These are phyloP conservation scores for Vishniacozyma victoriae DNA, from an alignment of 768 basidiomycete genomes.

Conservation along the genomic window DNA sequence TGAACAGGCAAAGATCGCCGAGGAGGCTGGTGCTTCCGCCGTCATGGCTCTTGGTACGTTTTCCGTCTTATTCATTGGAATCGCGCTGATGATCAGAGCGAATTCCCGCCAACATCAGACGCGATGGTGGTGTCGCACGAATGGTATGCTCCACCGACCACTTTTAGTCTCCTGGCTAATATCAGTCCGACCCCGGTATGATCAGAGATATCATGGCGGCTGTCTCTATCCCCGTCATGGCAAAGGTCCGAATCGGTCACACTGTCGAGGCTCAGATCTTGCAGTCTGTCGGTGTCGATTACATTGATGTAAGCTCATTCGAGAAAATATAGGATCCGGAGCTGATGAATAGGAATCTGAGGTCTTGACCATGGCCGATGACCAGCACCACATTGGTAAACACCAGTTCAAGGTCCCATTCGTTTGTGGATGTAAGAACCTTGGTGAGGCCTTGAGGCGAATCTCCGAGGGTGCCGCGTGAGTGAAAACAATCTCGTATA, in stretches of 20 bases:
- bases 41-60: conserved; percentile 63
- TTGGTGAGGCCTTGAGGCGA: conserved; percentile 91
- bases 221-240: conserved; percentile 93
- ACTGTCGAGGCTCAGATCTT: conserved; percentile 98
- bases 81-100: conserved; percentile 53
- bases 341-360: conserved; percentile 43
- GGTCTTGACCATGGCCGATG: conserved; percentile 92
- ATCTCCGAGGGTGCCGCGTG: conserved; percentile 91
- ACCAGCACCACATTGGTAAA: conserved; percentile 94
- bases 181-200: conserved; percentile 84
- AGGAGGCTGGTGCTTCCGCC: conserved; percentile 94
- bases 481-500: conserved; percentile 8
- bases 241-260: conserved; percentile 88
- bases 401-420: conserved; percentile 87
- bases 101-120: conserved; percentile 90
- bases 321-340: not conserved
- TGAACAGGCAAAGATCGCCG: conserved; percentile 77
- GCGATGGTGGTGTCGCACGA: conserved; percentile 85
- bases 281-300: conserved; percentile 90
- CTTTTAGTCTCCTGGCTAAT: not conserved
- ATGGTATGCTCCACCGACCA: conserved; percentile 61
- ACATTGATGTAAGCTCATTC: conserved; percentile 49
- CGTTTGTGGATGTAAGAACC: conserved; percentile 89
- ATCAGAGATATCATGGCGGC: conserved; percentile 93
- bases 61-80: not conserved